These are phyloP conservation scores for Epipyxis sp. DNA, from an alignment of 108 stramenopile species.

Conservation along the genomic window DNA sequence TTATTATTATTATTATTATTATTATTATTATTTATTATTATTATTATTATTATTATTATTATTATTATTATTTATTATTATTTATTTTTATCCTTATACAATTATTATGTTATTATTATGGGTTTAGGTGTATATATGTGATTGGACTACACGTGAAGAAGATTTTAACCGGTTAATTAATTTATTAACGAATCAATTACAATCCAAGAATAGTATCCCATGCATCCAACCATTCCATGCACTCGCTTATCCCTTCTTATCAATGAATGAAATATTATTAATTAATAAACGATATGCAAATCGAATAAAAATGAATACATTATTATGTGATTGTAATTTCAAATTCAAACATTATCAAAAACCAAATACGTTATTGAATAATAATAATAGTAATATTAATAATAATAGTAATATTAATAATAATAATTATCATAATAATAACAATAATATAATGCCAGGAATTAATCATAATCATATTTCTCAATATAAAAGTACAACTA, in stretches of 20 bases:
- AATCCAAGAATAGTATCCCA: constrained; percentile 39
- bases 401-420: neutral
- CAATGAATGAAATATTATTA: constrained; percentile 19
- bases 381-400: no score
- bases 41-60: no score
- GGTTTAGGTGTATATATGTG: constrained; percentile 54
- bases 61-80: no score
- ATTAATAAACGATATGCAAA: constrained; percentile 52
- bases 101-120: no score
- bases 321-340: constrained; percentile 47
- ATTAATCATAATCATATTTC: neutral
- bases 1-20: no score
- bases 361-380: neutral
- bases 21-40: no score
- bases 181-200: constrained; percentile 36
- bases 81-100: no score
- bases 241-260: constrained; percentile 53
- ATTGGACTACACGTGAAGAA: constrained; percentile 52
- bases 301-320: constrained; percentile 42
- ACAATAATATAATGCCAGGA: no score
- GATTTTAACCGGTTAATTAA: constrained; percentile 38
- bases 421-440: no score
- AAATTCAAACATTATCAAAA: constrained; percentile 22
- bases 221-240: constrained; percentile 60
- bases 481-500: constrained; percentile 12